Base-by-base conservation (phyloP, 2,329 filamentous ascomycete species). In the Microsporum ferrugineum region DNA sequence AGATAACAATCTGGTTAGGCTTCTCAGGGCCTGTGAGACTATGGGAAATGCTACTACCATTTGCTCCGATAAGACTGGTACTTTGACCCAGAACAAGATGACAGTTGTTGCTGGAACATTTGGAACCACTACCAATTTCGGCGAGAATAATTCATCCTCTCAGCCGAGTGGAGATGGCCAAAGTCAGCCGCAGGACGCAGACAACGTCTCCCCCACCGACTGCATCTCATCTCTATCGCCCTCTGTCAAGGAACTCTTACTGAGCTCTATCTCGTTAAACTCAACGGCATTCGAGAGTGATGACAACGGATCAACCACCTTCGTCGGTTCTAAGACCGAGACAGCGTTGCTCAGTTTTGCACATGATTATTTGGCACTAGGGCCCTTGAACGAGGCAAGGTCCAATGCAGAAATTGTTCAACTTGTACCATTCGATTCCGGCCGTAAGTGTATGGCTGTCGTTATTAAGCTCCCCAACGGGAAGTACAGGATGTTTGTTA, bases 281-380 rank as follows among this genome's bases (percentile, higher is more conserved):
- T 88, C 86, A 0, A 87, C 85, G 0, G 85, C 86, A 0, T 88
- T 88, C 65, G 84, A 88, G 68, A 80, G 81, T 4, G 82, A 86
- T 49, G 79, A 83, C 49, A 79, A 85, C 47, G 84, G 84, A 36
- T 76, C 79, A 17, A 73, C 71, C 39, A 76, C 80, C 0, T 91
- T 88, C 65, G 80, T 90, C 64, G 88, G 88, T 34, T 89, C 87
- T 3, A 90, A 89, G 73, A 91, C 88, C 0, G 88, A 91, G 70
- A 89, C 86, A 2, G 87, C 88, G 27, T 77, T 91, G 10, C 78
- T 91, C n/a, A 77, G 79, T 29, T 89, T 89, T 69, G 84, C 86
- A 23, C 80, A 81, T 57, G 83, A 87, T 57, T 78, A 83, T 67
- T 76, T 90, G 12, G 86, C 80, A 47, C 84, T 90, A 77, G 81